A percentile compares a stretch with the other conserved stretches of the same genome.
Evolutionary conservation across 2,329 filamentous ascomycete genomes (phyloP).

Genomic region (Alternaria sp.): DNA sequence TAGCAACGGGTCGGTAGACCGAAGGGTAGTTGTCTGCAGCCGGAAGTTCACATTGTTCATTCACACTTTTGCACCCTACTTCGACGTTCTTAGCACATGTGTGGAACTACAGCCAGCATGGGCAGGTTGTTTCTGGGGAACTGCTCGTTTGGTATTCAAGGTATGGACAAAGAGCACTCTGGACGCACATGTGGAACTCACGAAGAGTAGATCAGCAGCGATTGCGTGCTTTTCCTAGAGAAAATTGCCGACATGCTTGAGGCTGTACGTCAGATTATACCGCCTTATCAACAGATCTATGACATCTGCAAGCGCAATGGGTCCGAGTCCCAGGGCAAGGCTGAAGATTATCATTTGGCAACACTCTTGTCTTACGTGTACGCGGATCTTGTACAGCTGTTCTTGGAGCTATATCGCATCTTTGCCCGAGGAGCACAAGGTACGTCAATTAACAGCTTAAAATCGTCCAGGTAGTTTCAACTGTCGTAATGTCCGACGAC

Average conservation of each 20-base stretch:
- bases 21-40: constrained; percentile 24
- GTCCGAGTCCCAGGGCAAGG: constrained; percentile 7
- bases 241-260: constrained; percentile 41
- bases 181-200: constrained; percentile 4
- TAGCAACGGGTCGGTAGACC: constrained; percentile 18
- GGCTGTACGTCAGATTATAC: constrained; percentile 31
- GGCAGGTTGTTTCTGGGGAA: constrained; percentile 38
- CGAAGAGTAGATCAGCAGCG: constrained; percentile 30
- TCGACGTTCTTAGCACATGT: constrained; percentile 37
- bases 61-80: constrained; percentile 36
- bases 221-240: constrained; percentile 34
- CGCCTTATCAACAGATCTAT: constrained; percentile 37
- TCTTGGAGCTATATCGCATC: constrained; percentile 38
- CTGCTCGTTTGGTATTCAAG: constrained; percentile 35
- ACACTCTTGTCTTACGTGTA: constrained; percentile 40
- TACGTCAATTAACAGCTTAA: constrained; percentile 22
- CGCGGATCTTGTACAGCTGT: constrained; percentile 39
- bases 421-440: constrained; percentile 36
- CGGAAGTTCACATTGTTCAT: constrained; percentile 36
- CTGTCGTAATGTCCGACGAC: not conserved
- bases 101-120: constrained; percentile 30
- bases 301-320: constrained; percentile 22
- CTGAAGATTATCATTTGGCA: constrained; percentile 22
- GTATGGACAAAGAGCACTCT: constrained; percentile 18
- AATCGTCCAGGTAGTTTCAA: not conserved